Percentiles rank a stretch among this genome's conserved stretches.
phyloP scores from a whole-genome alignment of 805 yeast species.

The Barnettozyma californica region DNA sequence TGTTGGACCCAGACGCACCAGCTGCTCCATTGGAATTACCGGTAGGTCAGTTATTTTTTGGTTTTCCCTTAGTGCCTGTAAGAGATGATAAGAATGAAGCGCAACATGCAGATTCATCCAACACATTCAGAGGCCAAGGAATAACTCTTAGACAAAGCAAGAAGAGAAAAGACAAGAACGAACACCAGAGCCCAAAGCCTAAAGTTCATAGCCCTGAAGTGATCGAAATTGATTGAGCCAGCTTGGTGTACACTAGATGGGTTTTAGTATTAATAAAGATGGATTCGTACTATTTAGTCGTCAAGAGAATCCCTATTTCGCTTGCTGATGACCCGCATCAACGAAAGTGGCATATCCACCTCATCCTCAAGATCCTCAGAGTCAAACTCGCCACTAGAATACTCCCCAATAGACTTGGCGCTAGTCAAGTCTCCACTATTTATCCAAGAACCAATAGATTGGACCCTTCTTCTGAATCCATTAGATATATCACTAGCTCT shows the following conservation, averaged over 20 bases:
- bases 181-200: slow-evolving; percentile 52
- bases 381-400: slow-evolving; percentile 2
- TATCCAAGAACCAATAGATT: slow-evolving; percentile 31
- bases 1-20: slow-evolving; percentile 49
- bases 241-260: slow-evolving; percentile 6
- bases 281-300: neutral
- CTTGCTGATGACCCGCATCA: slow-evolving; percentile 32
- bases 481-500: slow-evolving; percentile 17
- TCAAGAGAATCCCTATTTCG: slow-evolving; percentile 9
- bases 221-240: slow-evolving; percentile 61
- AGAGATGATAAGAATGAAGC: slow-evolving; percentile 32
- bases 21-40: slow-evolving; percentile 74
- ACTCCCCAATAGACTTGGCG: slow-evolving; percentile 25
- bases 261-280: neutral
- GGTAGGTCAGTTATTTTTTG: slow-evolving; percentile 85
- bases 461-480: slow-evolving; percentile 30
- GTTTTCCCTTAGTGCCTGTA: slow-evolving; percentile 66
- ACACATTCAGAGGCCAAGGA: slow-evolving; percentile 59
- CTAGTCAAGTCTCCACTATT: slow-evolving; percentile 19
- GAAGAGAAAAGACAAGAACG: slow-evolving; percentile 59
- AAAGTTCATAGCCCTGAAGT: slow-evolving; percentile 69
- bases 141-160: slow-evolving; percentile 65
- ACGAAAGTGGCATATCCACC: slow-evolving; percentile 31
- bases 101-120: slow-evolving; percentile 20
- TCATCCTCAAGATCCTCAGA: slow-evolving; percentile 13